Evolutionary conservation across 2,329 filamentous ascomycete genomes (phyloP).

Genomic region (Raffaelea ambrosiae): DNA sequence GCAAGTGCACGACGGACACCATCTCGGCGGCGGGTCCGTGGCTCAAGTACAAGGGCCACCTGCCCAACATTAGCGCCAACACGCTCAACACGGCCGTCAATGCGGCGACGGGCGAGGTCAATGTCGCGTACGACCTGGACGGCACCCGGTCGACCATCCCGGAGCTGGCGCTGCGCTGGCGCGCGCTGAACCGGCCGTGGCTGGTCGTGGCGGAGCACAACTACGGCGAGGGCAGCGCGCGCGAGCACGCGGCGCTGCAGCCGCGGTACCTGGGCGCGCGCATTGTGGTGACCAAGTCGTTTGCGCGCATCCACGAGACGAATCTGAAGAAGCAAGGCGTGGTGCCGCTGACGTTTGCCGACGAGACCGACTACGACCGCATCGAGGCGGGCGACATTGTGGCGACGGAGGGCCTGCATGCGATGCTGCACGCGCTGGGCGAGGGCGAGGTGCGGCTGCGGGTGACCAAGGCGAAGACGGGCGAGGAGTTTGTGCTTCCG

Average conservation of each 20-base stretch:
- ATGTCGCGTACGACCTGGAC: constrained; percentile 81
- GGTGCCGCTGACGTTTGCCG: constrained; percentile 81
- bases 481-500: constrained; percentile 59
- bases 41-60: constrained; percentile 98
- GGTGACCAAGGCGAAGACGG: constrained; percentile 53
- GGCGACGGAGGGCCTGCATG: constrained; percentile 70
- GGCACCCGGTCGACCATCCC: constrained; percentile 72
- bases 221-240: constrained; percentile 79
- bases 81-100: constrained; percentile 94
- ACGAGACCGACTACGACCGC: constrained; percentile 80
- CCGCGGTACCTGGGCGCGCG: constrained; percentile 76
- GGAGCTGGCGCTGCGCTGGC: constrained; percentile 79
- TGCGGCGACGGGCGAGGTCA: constrained; percentile 85
- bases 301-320: constrained; percentile 87
- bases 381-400: constrained; percentile 80
- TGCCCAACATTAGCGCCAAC: constrained; percentile 96
- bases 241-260: constrained; percentile 82
- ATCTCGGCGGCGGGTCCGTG: constrained; percentile 95
- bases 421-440: constrained; percentile 72
- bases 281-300: constrained; percentile 71
- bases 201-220: constrained; percentile 96
- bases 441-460: constrained; percentile 64
- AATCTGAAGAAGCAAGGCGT: constrained; percentile 97
- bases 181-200: constrained; percentile 67
- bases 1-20: constrained; percentile 98